Base-by-base conservation (phyloP, 2,329 filamentous ascomycete species). In the Elsinoe necatrix region DNA sequence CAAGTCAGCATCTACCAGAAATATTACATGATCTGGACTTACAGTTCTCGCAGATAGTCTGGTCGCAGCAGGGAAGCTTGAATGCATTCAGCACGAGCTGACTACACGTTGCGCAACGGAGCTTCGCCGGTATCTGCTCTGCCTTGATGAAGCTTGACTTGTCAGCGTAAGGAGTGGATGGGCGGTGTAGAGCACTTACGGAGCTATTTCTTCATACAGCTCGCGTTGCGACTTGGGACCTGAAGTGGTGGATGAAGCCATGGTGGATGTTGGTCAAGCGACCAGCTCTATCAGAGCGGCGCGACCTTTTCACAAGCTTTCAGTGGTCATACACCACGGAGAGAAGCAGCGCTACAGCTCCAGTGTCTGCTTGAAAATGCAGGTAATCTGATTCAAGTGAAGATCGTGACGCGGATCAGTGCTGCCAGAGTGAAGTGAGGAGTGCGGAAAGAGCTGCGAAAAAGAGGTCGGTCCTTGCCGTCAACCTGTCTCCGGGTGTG, bases 31-130 rank as follows among this genome's bases (percentile, higher is more conserved):
- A 27, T 34, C 6, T 9, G 3, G 25, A 72, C 85, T 67, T 76
- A 96, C 93, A 98, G 62, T 77, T 80, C 67, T 92, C 87, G 77
- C 93, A 97, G 58, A 97, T 95, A 39, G 87, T 85, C 68, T 95
- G 92, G 67, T 96, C 93, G 71, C 93, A 98, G 73, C 93, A 98
- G 1, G 91, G 89, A 25, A 96, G 78, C 61, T 91, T 87, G 70
- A 89, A 95, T 7, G 92, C 89, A 69, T 96, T 95, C 62, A 95
- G 77, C 27, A 90, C 91, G 58, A 97, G 79, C 71, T 88, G 90
- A 74, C 87, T 93, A 74, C 93, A 98, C 64, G 89, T 88, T 54
- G 89, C 89, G 77, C 93, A 98, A 72, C 91, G 87, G 61, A 98
- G 80, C 77, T 95, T 96, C 66, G 91, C 89, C n/a, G 93, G 93